Base-by-base conservation (phyloP, 1,284 basidiomycete species). In the Mycosarcoma mackinlayi region DNA sequence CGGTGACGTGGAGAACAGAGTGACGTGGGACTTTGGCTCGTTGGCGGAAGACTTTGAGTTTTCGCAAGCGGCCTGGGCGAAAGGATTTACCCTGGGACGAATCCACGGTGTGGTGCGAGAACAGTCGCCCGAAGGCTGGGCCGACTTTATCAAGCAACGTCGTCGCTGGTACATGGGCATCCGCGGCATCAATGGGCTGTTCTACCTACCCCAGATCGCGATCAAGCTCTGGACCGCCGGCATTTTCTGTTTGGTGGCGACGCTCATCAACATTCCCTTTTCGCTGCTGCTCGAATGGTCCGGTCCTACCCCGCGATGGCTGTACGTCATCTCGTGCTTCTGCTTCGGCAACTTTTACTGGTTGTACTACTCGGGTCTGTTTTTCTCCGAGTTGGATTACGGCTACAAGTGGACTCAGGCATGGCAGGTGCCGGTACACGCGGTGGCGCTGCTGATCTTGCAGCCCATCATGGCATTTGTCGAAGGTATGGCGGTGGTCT, bases 41-140 rank as follows among this genome's bases (percentile, higher is more conserved):
- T 67, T 84, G 41, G 83, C 83, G 38, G 83, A 84, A 69, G 83
- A 84, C 73, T 84, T 84, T 52, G 83, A 84, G 61, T 84, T 84
- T 65, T 84, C 83, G 40, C 83, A 84, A 69, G 83, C 83, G 45
- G 83, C 83, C 6, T 84, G 83, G 83, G 62, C 76, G 19, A 79
- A 83, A 28, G 83, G 83, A 7, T 84, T 83, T 70, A 84, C 83
- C 0, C 79, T 83, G 34, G 83, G 83, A 30, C 74, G 83, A 16
- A 83, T 84, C 51, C 83, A 84, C 75, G 83, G 83, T 57, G 80
- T 84, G 47, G 83, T 84, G 30, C 79, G 83, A 30, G 83, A 84
- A 59, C 83, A 84, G 71, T 83, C 80, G 41, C 83, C 83, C 11
- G 79, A 79, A 19, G 82, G 82, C 14, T 75, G 83, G 21, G 76